Evolutionary conservation across 169 alveolate species (phyloP).

Genomic region (Eimeria sp.): DNA sequence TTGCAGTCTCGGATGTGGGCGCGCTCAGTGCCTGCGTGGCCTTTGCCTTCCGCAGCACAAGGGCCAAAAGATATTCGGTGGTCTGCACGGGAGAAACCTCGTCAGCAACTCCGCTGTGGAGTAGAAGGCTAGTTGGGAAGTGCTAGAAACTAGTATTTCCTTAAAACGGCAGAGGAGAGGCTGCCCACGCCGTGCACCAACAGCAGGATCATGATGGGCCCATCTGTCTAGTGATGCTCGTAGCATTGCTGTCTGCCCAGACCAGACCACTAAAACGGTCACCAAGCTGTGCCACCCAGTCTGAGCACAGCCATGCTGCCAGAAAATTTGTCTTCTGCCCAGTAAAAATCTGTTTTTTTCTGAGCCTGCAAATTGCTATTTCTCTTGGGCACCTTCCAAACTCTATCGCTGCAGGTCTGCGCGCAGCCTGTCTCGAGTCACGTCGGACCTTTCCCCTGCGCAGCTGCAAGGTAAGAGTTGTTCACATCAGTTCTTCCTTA

Average conservation of each 20-base stretch:
- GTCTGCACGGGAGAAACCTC: neutral
- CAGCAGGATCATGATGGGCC: conserved; percentile 5
- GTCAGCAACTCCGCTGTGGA: neutral
- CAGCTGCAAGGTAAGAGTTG: neutral
- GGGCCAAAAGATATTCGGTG: neutral
- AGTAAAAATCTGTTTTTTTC: neutral
- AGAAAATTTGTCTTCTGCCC: neutral
- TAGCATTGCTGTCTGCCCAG: neutral
- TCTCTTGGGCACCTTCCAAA: neutral
- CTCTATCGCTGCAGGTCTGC: neutral
- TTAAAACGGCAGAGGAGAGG: neutral
- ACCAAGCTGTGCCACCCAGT: neutral
- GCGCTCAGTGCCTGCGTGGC: neutral
- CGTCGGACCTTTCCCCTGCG: neutral
- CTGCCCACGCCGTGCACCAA: neutral
- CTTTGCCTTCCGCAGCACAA: neutral
- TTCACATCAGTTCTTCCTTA: neutral
- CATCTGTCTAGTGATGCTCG: neutral
- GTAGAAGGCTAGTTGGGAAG: neutral
- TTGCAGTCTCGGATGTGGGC: too few species aligned
- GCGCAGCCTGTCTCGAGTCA: neutral
- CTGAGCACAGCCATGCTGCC: neutral
- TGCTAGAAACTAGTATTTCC: neutral
- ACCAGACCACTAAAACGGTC: neutral
- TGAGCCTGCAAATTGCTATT: neutral